Percentiles rank a stretch among this genome's conserved stretches.
Evolutionary conservation across 2,329 filamentous ascomycete genomes (phyloP).

Genomic region (Fusarium metavorans): DNA sequence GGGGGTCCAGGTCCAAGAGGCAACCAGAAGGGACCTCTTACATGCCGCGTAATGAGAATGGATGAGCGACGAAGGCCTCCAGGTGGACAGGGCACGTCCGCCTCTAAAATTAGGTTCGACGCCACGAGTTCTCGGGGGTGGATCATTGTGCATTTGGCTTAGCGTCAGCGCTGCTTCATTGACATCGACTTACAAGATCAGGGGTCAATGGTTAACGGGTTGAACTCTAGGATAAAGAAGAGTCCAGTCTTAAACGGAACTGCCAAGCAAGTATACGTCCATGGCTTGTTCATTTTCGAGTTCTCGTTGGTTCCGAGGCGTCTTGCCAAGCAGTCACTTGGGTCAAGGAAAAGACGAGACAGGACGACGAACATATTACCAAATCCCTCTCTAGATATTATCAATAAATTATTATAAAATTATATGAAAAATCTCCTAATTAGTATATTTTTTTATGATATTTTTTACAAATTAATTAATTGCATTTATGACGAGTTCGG

Average conservation of each 20-base stretch:
- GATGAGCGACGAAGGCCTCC: slow-evolving; percentile 6
- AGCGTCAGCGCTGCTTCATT: neutral
- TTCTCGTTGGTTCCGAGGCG: neutral
- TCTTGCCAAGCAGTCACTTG: neutral
- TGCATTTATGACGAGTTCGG: too few relatives aligned
- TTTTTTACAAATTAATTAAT: too few relatives aligned
- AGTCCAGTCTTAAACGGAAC: neutral
- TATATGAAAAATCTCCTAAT: too few relatives aligned
- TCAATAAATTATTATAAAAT: too few relatives aligned
- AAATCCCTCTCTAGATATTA: too few relatives aligned
- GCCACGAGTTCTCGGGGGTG: slow-evolving; percentile 9
- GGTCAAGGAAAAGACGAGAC: too few relatives aligned
- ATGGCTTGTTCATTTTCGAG: neutral
- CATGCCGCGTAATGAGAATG: slow-evolving; percentile 17
- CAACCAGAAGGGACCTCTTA: slow-evolving; percentile 13
- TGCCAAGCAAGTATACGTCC: neutral
- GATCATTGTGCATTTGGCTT: neutral
- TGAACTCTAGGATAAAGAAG: neutral
- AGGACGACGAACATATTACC: too few relatives aligned
- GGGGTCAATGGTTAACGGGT: neutral
- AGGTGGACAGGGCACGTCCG: neutral
- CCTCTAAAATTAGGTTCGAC: slow-evolving; percentile 9
- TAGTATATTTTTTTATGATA: too few relatives aligned
- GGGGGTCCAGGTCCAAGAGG: slow-evolving; percentile 18
- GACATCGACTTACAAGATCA: neutral